Evolutionary conservation across 1,284 basidiomycete genomes (phyloP).

Genomic region (Macrocystidia cucumis): DNA sequence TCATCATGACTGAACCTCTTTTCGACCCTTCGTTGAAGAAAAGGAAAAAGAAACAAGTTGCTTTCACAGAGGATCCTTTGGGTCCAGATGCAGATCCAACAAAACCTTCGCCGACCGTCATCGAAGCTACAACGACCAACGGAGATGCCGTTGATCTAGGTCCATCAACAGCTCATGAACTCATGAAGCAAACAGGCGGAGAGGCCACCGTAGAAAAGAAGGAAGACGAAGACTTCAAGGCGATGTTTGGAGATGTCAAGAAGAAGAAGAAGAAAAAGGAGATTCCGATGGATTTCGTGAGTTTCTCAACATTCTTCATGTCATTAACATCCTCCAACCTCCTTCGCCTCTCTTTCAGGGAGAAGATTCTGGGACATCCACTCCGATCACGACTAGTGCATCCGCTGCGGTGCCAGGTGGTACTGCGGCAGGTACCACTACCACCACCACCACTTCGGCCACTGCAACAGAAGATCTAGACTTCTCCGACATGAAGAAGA

Average conservation of each 20-base stretch:
- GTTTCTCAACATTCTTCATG: slow-evolving; percentile 16
- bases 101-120: slow-evolving; percentile 58
- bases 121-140: slow-evolving; percentile 58
- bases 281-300: slow-evolving; percentile 75
- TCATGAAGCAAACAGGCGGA: slow-evolving; percentile 48
- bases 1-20: slow-evolving; percentile 52
- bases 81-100: slow-evolving; percentile 79
- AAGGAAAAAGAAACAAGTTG: slow-evolving; percentile 75
- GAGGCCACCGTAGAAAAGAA: slow-evolving; percentile 34
- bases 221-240: slow-evolving; percentile 68
- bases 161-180: slow-evolving; percentile 66
- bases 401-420: slow-evolving; percentile 25
- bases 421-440: no score
- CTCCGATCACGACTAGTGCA: slow-evolving; percentile 37
- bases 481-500: slow-evolving; percentile 83
- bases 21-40: slow-evolving; percentile 83
- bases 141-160: slow-evolving; percentile 70
- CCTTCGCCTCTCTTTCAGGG: slow-evolving; percentile 28
- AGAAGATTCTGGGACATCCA: slow-evolving; percentile 55
- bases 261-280: slow-evolving; percentile 94
- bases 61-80: slow-evolving; percentile 78
- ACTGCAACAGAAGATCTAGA: slow-evolving; percentile 57
- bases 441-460: no score
- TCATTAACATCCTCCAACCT: background rate
- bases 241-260: slow-evolving; percentile 85